phyloP scores from a whole-genome alignment of 352 stramenopile species.

The Phytopythium delawarense region DNA sequence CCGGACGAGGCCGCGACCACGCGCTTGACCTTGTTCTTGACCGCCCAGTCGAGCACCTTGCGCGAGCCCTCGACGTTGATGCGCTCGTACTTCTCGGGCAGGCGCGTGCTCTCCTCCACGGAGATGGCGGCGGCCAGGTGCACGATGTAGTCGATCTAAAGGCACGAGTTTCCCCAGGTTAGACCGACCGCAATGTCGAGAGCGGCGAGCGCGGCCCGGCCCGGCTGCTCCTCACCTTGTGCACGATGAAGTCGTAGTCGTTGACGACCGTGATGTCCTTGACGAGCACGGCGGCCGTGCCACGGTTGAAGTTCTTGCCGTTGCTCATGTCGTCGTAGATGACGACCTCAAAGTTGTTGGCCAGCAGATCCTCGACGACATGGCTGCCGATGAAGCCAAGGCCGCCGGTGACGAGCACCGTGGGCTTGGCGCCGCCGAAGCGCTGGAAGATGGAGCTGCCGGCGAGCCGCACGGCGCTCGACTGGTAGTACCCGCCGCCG shows the following conservation, averaged over 20 bases:
- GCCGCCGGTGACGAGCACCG: constrained; percentile 53
- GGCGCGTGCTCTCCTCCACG: constrained; percentile 77
- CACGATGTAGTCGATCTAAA: constrained; percentile 65
- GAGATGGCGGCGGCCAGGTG: constrained; percentile 82
- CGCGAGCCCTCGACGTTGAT: constrained; percentile 82
- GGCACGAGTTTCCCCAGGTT: not conserved
- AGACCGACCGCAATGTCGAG: not conserved
- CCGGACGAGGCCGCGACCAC: constrained; percentile 77
- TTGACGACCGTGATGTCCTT: constrained; percentile 56
- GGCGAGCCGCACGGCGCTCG: constrained; percentile 7
- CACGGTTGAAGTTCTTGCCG: constrained; percentile 58
- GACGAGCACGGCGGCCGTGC: constrained; percentile 38
- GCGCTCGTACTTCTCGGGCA: constrained; percentile 82
- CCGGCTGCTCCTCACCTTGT: constrained; percentile 31
- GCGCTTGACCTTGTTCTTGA: constrained; percentile 69
- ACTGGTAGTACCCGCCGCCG: constrained; percentile 33
- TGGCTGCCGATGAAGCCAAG: constrained; percentile 67
- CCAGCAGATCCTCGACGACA: constrained; percentile 51
- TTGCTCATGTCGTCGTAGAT: constrained; percentile 75
- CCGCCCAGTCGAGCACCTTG: constrained; percentile 77
- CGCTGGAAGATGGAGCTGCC: constrained; percentile 12
- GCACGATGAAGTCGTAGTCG: constrained; percentile 76
- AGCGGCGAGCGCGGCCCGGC: not conserved
- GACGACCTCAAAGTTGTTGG: constrained; percentile 51
- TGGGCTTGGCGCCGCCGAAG: constrained; percentile 23